Base-by-base conservation (phyloP, 2,329 filamentous ascomycete genomes). In the Colletotrichum lindemuthianum region DNA sequence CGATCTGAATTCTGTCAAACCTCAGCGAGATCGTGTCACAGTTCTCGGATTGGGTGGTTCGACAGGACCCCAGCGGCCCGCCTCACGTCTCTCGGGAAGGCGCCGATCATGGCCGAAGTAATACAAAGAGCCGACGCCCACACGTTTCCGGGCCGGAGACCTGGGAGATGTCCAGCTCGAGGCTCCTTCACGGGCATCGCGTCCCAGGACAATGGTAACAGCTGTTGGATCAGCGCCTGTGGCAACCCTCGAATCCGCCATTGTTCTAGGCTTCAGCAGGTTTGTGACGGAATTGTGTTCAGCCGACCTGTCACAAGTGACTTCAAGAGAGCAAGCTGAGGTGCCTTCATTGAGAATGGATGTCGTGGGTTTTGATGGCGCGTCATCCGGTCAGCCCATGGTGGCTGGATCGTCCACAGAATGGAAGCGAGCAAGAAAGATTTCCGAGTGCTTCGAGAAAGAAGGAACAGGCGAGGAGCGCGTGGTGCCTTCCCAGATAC, bases 1-100 rank as follows among this genome's bases (percentile, higher is more conserved):
- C 59, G 63, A 68, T 68, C 63, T 51, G 51, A 24, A 51, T 60
- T 63, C 49, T 59, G 48, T 63, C 63, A 45, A 54, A 49, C 59
- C 13, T 13, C 55, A 49, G 51, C 24, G 41, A 66, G 63, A 63
- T 67, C 66, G 55, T 57, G 37, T 56, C 50, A 56, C 15, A 36
- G 36, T 41, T 34, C 45, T 34, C n/a, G n/a, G 39, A 32, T 33
- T 16, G 41, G 16, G 40, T 44, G 33, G 63, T 44, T 51, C 13
- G 58, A 47, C 33, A 16, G 40, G 45, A 59, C 47, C 15, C 39
- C 51, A 61, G 57, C 40, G 50, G 34, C 44, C 45, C 57, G 50
- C 61, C 61, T 65, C 51, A n/a, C 16, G 34, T 65, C 34, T 11
- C 34, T 40, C 51, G 34, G 13, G 15, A 56, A 5, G 7, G 7